These are phyloP conservation scores for Thalia dealbata DNA, from an alignment of 176 grass and related monocot genomes.

Conservation along the genomic window DNA sequence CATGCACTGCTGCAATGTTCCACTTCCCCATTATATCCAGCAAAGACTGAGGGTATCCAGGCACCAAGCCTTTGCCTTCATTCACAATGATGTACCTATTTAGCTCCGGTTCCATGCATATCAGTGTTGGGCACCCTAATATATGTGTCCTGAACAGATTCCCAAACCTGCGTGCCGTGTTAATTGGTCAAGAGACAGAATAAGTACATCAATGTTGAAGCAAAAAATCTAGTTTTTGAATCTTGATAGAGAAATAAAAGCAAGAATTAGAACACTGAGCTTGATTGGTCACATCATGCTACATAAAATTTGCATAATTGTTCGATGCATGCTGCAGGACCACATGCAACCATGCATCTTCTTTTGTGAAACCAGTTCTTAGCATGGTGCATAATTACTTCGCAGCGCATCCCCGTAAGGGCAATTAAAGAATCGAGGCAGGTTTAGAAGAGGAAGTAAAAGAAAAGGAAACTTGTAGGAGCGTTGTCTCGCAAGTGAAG, in stretches of 20 bases:
- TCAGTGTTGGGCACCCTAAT: slow-evolving; percentile 8
- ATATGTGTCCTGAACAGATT: slow-evolving; percentile 22
- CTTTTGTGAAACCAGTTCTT: too few species aligned
- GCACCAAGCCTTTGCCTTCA: slow-evolving; percentile 10
- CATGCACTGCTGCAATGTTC: slow-evolving; percentile 15
- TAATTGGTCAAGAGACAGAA: not conserved
- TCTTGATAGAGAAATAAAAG: not conserved
- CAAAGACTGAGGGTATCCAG: slow-evolving; percentile 18
- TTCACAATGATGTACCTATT: slow-evolving; percentile 16
- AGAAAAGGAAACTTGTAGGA: too few species aligned
- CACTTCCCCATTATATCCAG: slow-evolving; percentile 17
- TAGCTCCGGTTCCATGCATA: slow-evolving; percentile 13
- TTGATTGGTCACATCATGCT: too few species aligned
- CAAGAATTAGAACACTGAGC: too few species aligned
- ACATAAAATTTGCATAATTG: too few species aligned
- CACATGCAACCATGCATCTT: too few species aligned
- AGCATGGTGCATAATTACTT: too few species aligned
- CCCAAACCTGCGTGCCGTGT: slow-evolving; percentile 7
- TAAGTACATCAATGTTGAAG: not conserved
- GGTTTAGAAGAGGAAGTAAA: too few species aligned
- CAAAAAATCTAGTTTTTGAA: not conserved
- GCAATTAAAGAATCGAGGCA: too few species aligned
- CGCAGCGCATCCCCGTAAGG: too few species aligned
- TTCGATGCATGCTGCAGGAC: too few species aligned
- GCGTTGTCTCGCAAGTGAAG: too few species aligned